These are phyloP conservation scores for Magnolia officinalis DNA, from an alignment of 164 flowering plant genomes.

Conservation along the genomic window DNA sequence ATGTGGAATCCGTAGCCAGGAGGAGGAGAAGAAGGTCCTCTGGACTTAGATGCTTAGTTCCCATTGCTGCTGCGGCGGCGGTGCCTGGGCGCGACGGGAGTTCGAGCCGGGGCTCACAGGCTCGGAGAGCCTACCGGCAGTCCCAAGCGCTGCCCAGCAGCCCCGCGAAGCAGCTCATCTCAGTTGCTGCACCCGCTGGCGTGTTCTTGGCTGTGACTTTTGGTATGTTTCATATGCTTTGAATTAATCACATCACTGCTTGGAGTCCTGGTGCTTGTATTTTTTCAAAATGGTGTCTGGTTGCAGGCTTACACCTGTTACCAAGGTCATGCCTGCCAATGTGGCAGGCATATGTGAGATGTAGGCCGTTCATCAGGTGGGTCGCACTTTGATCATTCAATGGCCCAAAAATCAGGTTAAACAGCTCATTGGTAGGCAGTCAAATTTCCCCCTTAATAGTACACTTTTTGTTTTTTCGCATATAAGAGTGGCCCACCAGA, in stretches of 20 bases:
- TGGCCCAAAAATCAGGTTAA: neutral
- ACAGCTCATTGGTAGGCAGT: neutral
- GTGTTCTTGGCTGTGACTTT: slow-evolving; percentile 9
- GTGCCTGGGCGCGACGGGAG: neutral
- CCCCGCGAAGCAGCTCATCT: slow-evolving; percentile 1
- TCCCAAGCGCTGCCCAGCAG: neutral
- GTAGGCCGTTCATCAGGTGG: neutral
- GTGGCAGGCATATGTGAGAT: neutral
- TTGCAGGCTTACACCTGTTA: neutral
- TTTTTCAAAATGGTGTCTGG: neutral
- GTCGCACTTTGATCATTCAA: neutral
- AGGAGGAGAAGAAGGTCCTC: neutral
- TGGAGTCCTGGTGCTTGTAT: neutral
- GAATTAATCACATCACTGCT: neutral
- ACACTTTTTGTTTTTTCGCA: neutral
- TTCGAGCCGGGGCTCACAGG: neutral
- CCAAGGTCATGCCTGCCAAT: no score
- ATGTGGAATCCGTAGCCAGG: neutral
- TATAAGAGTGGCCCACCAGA: no score
- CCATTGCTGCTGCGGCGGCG: neutral
- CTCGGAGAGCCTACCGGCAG: slow-evolving; percentile 5
- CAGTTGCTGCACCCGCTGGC: slow-evolving; percentile 8
- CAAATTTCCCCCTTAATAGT: neutral
- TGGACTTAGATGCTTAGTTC: neutral
- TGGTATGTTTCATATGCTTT: neutral